Base-by-base conservation (phyloP, 2,329 filamentous ascomycete species). In the Penicillium glabrum region DNA sequence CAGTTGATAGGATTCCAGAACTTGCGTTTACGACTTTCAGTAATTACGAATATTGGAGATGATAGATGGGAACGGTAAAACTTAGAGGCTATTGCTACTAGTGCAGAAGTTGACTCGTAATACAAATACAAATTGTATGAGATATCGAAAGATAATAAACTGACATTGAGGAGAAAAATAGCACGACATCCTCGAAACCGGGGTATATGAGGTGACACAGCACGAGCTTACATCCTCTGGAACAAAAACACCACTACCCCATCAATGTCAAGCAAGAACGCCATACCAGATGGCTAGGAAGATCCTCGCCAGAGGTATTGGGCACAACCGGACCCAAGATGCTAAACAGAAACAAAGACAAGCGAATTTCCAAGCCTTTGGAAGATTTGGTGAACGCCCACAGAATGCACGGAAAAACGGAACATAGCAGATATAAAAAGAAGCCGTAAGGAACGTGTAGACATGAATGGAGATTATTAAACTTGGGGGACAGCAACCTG, bases 131-230 rank as follows among this genome's bases (percentile, higher is more conserved):
- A 39, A 24, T 24, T 23, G 23, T n/a, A 41, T 27, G 23, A 52
- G 16, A 45, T 23, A n/a, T 45, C 23, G 5, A 48, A 51, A 49
- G 13, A 50, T 6, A 53, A 19, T 21, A 45, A 21, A 39, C 8
- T 53, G 50, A 46, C 9, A 53, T 45, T 46, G 43, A 53, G 24
- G 41, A 46, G 24, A 16, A 43, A 27, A 29, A 39, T 46, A 50
- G 44, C 46, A 56, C 33, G 45, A 51, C 35, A 58, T 59, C 48
- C 45, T 56, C 14, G 26, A 24, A 52, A 66, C 67, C 63, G 61
- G 71, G 71, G 71, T 73, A 73, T 73, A 71, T 68, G 67, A 71
- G 64, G 65, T 21, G 35, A 19, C n/a, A 39, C 63, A 51, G 65
- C 58, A 66, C 54, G 65, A 69, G 41, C 27, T 60, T 61, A 53